Base-by-base conservation (phyloP, 345 rosid genomes). In the Ricinus communis region DNA sequence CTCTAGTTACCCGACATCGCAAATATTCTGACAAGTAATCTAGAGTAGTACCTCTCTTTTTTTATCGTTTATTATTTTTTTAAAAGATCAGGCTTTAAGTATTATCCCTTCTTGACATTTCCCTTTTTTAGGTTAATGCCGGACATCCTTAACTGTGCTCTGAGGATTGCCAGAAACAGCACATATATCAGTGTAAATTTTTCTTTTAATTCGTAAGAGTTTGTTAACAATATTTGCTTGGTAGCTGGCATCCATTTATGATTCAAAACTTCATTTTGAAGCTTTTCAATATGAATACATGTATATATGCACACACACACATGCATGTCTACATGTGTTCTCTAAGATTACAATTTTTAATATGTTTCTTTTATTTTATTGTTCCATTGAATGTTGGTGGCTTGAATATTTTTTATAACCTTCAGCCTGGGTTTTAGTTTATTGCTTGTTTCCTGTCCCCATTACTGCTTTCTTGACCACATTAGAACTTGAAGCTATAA, bases 11-110 rank as follows among this genome's bases (percentile, higher is more conserved):
- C 72, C 87, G 93, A 65, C 97, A 92, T 56, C 87, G 97, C 75
- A 92, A 90, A 74, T 84, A 83, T 80, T 83, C 91, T 72, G 92
- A 92, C 75, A 90, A 85, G 97, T 92, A 90, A 81, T 71, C 47
- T 43, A 71, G 21, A 54, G 18, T 65, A 12, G 8, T n/a, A n/a
- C n/a, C n/a, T n/a, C n/a, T n/a, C n/a, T n/a, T n/a, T n/a, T n/a
- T n/a, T n/a, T n/a, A n/a, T n/a, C n/a, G n/a, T n/a, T n/a, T n/a
- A n/a, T n/a, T n/a, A n/a, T 41, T 49, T 65, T 12, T 56, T 38
- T 62, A 8, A 43, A 43, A 43, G 33, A 18, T 33, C 30, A 51
- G 15, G 68, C 14, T 33, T 38, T 58, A 55, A 50, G 18, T 19
- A 8, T 54, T n/a, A n/a, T n/a, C n/a, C n/a, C n/a, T n/a, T n/a